Base-by-base conservation (phyloP, 169 alveolate species). In the Cryptosporidium sp. region DNA sequence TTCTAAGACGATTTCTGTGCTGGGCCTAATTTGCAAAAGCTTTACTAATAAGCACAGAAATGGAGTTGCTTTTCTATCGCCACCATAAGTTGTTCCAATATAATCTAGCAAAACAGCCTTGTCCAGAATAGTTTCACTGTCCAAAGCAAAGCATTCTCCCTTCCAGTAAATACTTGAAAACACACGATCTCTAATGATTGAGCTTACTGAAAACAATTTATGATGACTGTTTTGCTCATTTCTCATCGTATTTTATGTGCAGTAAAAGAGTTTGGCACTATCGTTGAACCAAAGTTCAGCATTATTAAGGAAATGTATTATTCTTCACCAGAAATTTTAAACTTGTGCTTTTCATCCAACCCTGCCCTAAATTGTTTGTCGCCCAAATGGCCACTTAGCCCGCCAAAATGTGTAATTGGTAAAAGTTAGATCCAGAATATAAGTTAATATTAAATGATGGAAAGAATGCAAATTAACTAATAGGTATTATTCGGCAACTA, bases 31-130 rank as follows among this genome's bases (percentile, higher is more conserved):
- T 93, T 98, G 98, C 87, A 98, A 95, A 85, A 99, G 91, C 94
- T 98, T 99, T 91, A 98, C 92, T 23, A 98, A 93, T 45, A 98
- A 92, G 84, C 99, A 98, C 23, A 98, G 89, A 91, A 99, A 99
- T 23, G 98, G 97, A 0, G 98, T 89, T 16, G 99, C 99, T 85
- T 97, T 96, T 21, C 98, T 95, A 59, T 94, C 96, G 9, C 99
- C 99, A 8, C 99, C 99, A 75, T 95, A 97, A 29, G 99, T 96
- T 16, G 99, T 99, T 16, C 99, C 99, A 8, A 97, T 96, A 91
- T 97, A 97, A 85, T 98, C 95, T 68, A 98, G 74, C 84, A 93
- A 97, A 33, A 97, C 95, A 12, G 99, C 99, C 93, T 96, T 94
- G 85, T 97, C 99, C 29, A 98, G 93, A 43, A 98, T 87, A 0